Conservation (phyloP, 345 rosid genomes). For the Bruguiera parviflora region DNA sequence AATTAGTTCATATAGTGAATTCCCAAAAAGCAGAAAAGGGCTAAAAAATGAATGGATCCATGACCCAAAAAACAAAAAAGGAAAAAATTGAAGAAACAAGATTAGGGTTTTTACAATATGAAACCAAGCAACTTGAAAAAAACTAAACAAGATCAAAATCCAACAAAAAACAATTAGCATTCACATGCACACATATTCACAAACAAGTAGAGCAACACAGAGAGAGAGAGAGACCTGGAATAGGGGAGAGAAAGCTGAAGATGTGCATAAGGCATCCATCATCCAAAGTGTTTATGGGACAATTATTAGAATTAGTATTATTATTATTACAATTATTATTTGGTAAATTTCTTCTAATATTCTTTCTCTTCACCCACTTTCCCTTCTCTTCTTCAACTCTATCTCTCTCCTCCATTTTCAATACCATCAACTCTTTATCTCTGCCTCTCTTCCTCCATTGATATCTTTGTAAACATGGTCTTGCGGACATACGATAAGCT, state of each 20-base stretch:
- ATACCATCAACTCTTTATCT: too few species aligned
- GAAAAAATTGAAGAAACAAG: background rate
- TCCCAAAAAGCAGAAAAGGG: too few species aligned
- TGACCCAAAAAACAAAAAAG: background rate
- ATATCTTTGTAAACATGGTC: too few species aligned
- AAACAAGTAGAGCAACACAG: background rate
- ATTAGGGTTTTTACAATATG: background rate
- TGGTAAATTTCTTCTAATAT: too few species aligned
- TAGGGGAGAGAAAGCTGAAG: slow-evolving; percentile 88
- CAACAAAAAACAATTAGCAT: background rate
- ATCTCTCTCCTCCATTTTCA: too few species aligned
- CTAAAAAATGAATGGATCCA: background rate
- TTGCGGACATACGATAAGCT: too few species aligned
- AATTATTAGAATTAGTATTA: background rate
- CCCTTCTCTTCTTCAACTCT: too few species aligned
- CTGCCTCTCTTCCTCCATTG: too few species aligned
- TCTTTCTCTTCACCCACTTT: too few species aligned
- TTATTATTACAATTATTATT: too few species aligned
- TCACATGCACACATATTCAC: background rate
- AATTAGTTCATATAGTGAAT: too few species aligned
- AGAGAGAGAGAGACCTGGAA: slow-evolving; percentile 54
- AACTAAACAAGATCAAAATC: background rate
- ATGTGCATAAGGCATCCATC: slow-evolving; percentile 99
- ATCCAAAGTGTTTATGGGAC: slow-evolving; percentile 70
- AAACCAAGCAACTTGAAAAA: background rate